Base-by-base conservation (phyloP, 2,329 filamentous ascomycete species). In the Alternaria alternata region DNA sequence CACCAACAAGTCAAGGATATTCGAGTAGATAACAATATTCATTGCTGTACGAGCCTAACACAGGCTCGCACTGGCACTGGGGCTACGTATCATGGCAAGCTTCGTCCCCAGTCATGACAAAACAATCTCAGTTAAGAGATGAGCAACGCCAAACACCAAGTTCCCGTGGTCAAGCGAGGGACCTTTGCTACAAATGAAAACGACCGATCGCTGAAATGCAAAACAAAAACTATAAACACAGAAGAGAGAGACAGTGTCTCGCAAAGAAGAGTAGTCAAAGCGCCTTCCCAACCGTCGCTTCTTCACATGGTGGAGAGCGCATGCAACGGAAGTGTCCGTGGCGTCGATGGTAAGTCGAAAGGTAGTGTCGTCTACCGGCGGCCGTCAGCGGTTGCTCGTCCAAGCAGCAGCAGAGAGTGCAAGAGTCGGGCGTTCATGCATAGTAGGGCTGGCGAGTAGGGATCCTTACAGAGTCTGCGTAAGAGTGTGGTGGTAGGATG, bases 381-480 rank as follows among this genome's bases (percentile, higher is more conserved):
- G 63, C 67, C 70, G 76, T 78, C 75, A 78, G 76, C 70, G 69
- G 64, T 67, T 70, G 72, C 66, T 72, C 71, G 72, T 72, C 67
- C 66, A 69, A 64, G 57, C 62, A 66, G 57, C 65, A 62, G 65
- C 65, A 30, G 28, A 2, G 14, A 36, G 32, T 36, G 32, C 32
- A 73, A 72, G 69, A 73, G 72, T 51, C 69, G 67, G 67, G 59
- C 57, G 57, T 67, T 67, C 63, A 76, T 67, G 76, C 72, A 70
- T 74, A 78, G 65, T 77, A 78, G 61, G 71, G 65, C 67, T 77
- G 76, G 67, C 75, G 74, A 73, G 74, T 69, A 64, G 76, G 82
- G 78, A 81, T 81, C 89, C 88, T 90, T 89, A 93, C 91, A 78
- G 87, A 86, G 69, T 88, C 83, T 76, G 90, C 87, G 82, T 91